phyloP scores from a whole-genome alignment of 345 rosid species.

The Rhizophora mangle region DNA sequence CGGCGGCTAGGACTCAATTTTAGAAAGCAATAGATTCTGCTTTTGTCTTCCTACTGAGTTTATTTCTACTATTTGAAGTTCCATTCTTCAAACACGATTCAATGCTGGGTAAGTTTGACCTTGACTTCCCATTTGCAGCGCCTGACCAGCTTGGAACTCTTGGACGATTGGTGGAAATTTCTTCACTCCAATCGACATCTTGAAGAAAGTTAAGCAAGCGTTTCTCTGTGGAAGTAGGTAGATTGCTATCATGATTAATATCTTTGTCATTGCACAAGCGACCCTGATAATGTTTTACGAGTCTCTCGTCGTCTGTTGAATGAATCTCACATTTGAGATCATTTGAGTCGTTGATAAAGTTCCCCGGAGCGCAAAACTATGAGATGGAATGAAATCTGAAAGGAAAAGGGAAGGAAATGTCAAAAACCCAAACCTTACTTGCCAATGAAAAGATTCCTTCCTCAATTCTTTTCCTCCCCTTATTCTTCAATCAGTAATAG shows the following conservation, averaged over 20 bases:
- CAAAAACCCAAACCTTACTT: too few species aligned
- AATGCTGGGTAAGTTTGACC: not conserved
- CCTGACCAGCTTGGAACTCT: not conserved
- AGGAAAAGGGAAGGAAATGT: not conserved
- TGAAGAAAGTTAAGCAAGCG: constrained; percentile 12
- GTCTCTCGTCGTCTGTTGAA: constrained; percentile 8
- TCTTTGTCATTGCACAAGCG: constrained; percentile 12
- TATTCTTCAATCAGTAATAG: too few species aligned
- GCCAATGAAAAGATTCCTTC: too few species aligned
- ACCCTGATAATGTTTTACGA: constrained; percentile 9
- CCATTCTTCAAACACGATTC: not conserved
- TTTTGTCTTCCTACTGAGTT: too few species aligned
- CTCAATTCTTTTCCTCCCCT: too few species aligned
- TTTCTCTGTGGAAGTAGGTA: not conserved
- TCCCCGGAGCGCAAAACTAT: constrained; percentile 7
- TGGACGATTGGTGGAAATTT: not conserved
- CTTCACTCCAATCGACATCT: constrained; percentile 10
- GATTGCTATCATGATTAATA: not conserved
- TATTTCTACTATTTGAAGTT: not conserved
- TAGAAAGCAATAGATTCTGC: too few species aligned
- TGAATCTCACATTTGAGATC: not conserved
- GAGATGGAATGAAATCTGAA: constrained; percentile 18
- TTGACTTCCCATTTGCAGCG: not conserved
- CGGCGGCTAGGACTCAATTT: too few species aligned
- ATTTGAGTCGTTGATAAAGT: not conserved